Evolutionary conservation across 257 asterid genomes (phyloP).

Genomic region (Perilla frutescens): DNA sequence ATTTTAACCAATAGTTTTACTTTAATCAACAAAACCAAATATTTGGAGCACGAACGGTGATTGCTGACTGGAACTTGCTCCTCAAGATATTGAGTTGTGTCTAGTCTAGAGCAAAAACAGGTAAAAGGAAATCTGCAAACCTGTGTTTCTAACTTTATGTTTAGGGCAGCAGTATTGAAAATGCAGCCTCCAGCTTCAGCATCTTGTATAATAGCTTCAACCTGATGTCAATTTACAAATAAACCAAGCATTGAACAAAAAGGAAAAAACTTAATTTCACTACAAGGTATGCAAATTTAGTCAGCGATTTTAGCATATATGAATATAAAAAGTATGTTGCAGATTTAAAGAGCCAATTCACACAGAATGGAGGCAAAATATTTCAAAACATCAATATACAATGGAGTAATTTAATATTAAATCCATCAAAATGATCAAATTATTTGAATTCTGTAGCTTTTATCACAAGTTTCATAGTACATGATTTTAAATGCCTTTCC

Average conservation of each 20-base stretch:
- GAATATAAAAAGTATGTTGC: conserved; percentile 10
- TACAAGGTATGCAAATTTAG: neutral
- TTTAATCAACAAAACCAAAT: conserved; percentile 5
- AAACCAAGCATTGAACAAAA: conserved; percentile 26
- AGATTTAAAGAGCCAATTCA: neutral
- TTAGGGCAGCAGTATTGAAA: conserved; percentile 65
- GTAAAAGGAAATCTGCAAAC: conserved; percentile 41
- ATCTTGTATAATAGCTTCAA: conserved; percentile 86
- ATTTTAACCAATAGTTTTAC: neutral
- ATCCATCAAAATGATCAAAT: conserved; percentile 13
- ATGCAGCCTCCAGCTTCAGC: conserved; percentile 76
- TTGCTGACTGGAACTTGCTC: conserved; percentile 10
- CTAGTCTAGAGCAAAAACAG: neutral
- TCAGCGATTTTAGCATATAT: conserved; percentile 1
- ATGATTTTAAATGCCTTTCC: conserved; percentile 17
- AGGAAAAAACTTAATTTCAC: neutral
- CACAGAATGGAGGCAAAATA: neutral
- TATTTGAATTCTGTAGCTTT: conserved; percentile 6
- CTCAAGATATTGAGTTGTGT: conserved; percentile 7
- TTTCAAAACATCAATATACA: neutral
- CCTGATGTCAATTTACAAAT: conserved; percentile 46
- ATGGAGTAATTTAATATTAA: neutral
- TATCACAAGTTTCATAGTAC: conserved; percentile 12
- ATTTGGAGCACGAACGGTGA: neutral
- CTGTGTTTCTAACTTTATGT: conserved; percentile 69